A percentile compares a stretch with the other conserved stretches of the same genome.
These are phyloP conservation scores for Fusarium napiforme DNA, from an alignment of 2,329 filamentous ascomycete genomes.

Conservation along the genomic window DNA sequence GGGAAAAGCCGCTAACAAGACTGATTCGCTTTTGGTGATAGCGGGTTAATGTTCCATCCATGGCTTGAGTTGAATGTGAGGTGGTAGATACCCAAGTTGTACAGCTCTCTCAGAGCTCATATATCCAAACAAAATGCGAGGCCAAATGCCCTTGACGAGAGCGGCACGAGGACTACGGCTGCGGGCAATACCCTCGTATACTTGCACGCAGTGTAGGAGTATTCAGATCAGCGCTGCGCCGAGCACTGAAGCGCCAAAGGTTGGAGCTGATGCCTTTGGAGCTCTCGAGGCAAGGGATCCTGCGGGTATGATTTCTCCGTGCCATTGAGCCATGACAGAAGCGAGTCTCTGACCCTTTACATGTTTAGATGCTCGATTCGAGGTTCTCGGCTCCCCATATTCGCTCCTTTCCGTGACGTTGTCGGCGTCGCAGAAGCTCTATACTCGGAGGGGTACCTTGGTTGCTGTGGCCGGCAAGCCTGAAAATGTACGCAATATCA, in stretches of 20 bases:
- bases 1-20: constrained; percentile 49
- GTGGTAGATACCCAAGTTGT: constrained; percentile 26
- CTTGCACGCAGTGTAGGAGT: constrained; percentile 66
- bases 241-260: constrained; percentile 63
- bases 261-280: constrained; percentile 67
- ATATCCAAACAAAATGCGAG: constrained; percentile 54
- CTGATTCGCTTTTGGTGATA: constrained; percentile 32
- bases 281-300: constrained; percentile 59
- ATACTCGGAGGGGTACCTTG: constrained; percentile 90
- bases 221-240: constrained; percentile 73
- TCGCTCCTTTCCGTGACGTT: constrained; percentile 94
- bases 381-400: constrained; percentile 90
- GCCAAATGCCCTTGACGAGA: constrained; percentile 54
- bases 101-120: constrained; percentile 38
- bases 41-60: background rate
- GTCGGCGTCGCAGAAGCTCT: constrained; percentile 92
- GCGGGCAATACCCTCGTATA: constrained; percentile 49
- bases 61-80: constrained; percentile 18
- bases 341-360: constrained; percentile 20
- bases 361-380: constrained; percentile 89
- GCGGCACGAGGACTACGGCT: constrained; percentile 48
- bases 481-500: constrained; percentile 74
- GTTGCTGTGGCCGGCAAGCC: constrained; percentile 90
- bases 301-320: constrained; percentile 56
- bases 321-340: background rate